Conservation (phyloP, 2,329 filamentous ascomycete species). For the Lithohypha guttulata region DNA sequence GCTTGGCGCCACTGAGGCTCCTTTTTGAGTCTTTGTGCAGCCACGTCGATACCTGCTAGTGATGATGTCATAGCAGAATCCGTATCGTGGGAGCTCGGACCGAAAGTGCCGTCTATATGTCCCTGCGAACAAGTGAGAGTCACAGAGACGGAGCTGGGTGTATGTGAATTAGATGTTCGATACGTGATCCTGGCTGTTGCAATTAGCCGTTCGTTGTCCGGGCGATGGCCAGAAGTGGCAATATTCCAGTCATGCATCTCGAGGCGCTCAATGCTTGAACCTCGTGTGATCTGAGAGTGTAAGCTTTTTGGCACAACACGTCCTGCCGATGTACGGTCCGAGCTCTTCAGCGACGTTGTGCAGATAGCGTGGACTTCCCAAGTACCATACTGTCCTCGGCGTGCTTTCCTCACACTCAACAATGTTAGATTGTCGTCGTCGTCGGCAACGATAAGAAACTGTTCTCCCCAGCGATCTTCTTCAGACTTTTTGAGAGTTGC, state of each 20-base stretch:
- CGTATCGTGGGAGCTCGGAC: too few species aligned
- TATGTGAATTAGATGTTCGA: too few species aligned
- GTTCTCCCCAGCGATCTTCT: conserved; percentile 25
- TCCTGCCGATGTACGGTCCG: not conserved
- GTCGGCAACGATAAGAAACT: conserved; percentile 29
- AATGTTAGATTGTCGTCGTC: conserved; percentile 23
- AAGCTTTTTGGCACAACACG: not conserved
- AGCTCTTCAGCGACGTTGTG: not conserved
- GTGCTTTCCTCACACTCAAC: conserved; percentile 13
- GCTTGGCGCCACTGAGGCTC: conserved; percentile 6
- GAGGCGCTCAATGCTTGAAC: not conserved
- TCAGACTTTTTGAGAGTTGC: conserved; percentile 11
- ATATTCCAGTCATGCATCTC: not conserved
- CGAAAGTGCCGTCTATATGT: too few species aligned
- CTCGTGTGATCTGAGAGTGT: not conserved
- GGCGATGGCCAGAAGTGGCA: not conserved
- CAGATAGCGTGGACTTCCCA: conserved; percentile 12
- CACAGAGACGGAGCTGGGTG: too few species aligned
- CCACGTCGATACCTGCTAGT: too few species aligned
- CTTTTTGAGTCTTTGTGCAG: not conserved
- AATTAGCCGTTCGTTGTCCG: too few species aligned
- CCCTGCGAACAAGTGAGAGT: too few species aligned
- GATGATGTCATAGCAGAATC: too few species aligned
- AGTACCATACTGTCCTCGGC: conserved; percentile 10
- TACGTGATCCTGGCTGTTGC: not conserved